These are phyloP conservation scores for Endocalyx cinctus DNA, from an alignment of 2,329 filamentous ascomycete genomes.

Conservation along the genomic window DNA sequence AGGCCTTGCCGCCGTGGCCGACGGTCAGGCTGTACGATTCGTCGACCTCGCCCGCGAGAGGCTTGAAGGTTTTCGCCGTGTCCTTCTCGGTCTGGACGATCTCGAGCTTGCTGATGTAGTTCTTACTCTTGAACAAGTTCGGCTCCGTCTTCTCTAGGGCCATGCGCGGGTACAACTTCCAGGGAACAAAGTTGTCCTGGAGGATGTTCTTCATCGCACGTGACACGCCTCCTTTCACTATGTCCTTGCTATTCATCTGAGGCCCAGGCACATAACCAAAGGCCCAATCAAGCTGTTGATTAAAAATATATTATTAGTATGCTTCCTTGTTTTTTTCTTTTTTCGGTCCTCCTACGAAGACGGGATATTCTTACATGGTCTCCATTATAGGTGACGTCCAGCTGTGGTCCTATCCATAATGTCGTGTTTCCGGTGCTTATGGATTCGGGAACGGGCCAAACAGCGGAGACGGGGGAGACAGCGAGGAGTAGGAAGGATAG, in stretches of 20 bases:
- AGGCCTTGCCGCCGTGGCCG: constrained; percentile 51
- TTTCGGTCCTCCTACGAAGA: too few species aligned
- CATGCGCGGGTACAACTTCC: constrained; percentile 67
- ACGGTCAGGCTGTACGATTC: constrained; percentile 71
- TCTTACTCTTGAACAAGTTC: constrained; percentile 34
- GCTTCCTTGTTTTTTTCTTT: constrained; percentile 11
- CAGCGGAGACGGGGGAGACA: constrained; percentile 39
- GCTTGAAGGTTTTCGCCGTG: constrained; percentile 50
- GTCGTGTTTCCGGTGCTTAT: constrained; percentile 47
- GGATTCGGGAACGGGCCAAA: constrained; percentile 54
- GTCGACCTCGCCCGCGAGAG: constrained; percentile 60
- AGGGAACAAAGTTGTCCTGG: constrained; percentile 65
- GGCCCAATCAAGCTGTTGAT: constrained; percentile 43
- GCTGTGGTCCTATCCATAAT: constrained; percentile 48
- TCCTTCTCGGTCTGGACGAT: constrained; percentile 59
- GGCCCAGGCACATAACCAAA: constrained; percentile 38
- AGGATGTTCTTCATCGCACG: constrained; percentile 62
- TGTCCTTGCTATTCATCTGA: constrained; percentile 43
- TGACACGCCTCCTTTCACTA: constrained; percentile 53
- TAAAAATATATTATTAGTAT: constrained; percentile 22
- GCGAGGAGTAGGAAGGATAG: constrained; percentile 36
- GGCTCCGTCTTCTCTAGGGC: constrained; percentile 60
- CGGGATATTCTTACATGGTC: constrained; percentile 45
- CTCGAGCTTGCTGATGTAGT: constrained; percentile 52
- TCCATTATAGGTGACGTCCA: constrained; percentile 56